phyloP scores from a whole-genome alignment of 1,139 yeast species.

The Chernovozyma aurita region DNA sequence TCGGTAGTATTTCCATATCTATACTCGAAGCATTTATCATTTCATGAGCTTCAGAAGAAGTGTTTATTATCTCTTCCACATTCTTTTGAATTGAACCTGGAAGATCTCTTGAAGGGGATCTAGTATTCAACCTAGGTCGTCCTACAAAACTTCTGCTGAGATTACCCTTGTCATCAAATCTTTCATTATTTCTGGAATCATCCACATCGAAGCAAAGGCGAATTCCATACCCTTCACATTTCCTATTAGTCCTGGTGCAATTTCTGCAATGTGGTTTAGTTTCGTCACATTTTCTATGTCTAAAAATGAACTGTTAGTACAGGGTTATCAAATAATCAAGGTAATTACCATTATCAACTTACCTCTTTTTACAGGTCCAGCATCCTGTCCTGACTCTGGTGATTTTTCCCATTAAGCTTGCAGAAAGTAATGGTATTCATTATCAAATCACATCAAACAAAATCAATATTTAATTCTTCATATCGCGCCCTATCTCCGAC shows the following conservation, averaged over 20 bases:
- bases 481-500: too few species aligned
- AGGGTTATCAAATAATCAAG: too few species aligned
- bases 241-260: slow-evolving; percentile 41
- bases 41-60: background rate
- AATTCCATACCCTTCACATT: slow-evolving; percentile 47
- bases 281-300: slow-evolving; percentile 56
- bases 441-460: too few species aligned
- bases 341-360: slow-evolving; percentile 15
- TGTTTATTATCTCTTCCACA: too few species aligned
- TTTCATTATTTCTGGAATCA: slow-evolving; percentile 19
- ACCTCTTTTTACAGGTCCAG: slow-evolving; percentile 43
- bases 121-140: slow-evolving; percentile 1
- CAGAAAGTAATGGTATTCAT: too few species aligned
- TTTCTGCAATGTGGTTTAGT: slow-evolving; percentile 50
- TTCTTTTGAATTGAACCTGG: background rate
- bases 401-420: slow-evolving; percentile 37
- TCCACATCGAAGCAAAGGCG: slow-evolving; percentile 46
- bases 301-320: slow-evolving; percentile 9
- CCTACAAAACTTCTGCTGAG: slow-evolving; percentile 4
- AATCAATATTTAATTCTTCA: too few species aligned
- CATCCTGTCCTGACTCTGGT: slow-evolving; percentile 50
- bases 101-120: background rate
- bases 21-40: slow-evolving; percentile 2
- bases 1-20: slow-evolving; percentile 1
- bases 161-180: slow-evolving; percentile 7